Evolutionary conservation across 2,329 filamentous ascomycete genomes (phyloP), one percentile per base, ranked within the genome.

Genomic region (Exophiala lecanii-corni): DNA sequence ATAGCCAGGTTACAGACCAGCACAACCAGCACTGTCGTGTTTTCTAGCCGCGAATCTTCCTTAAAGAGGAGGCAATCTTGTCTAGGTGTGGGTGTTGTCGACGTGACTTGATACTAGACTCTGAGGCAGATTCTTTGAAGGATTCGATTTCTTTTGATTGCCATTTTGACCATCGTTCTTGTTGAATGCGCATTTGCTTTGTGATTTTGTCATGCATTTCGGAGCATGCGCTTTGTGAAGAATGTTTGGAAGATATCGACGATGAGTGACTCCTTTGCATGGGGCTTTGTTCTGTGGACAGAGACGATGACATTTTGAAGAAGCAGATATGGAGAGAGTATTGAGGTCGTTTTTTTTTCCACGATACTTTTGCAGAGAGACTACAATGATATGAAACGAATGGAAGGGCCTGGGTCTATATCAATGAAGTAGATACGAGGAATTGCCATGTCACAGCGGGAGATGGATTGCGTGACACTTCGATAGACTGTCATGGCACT

Each of bases 181-280:
- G 46, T 28, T 47, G 42, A n/a, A 18, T 13, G 2, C 39, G 47
- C 47, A 50, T 53, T 35, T 53, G 50, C 25, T 39, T 48, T 9
- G 44, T 36, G 35, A 53, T 46, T 21, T 50, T 50, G 32, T 23
- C 28, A 36, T 52, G 49, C 41, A 52, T 47, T 21, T 47, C 45
- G 12, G 34, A 46, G 33, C 35, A 19, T 21, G 30, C 21, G 28
- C 17, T 37, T 6, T n/a, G 6, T 4, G 33, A 37, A 3, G 49
- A 45, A 18, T n/a, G 32, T 13, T 16, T 39, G 9, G 43, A 49
- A 4, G 43, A 45, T 19, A 26, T 30, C 12, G 49, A 47, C 9
- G 46, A 47, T 16, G 49, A 51, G n/a, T 45, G 42, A 3, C 33
- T 23, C 16, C 42, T 31, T 15, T 31, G 16, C 21, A 21, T 37